Conservation (phyloP, 2,329 filamentous ascomycete genomes). For the Teratosphaeria zuluensis region DNA sequence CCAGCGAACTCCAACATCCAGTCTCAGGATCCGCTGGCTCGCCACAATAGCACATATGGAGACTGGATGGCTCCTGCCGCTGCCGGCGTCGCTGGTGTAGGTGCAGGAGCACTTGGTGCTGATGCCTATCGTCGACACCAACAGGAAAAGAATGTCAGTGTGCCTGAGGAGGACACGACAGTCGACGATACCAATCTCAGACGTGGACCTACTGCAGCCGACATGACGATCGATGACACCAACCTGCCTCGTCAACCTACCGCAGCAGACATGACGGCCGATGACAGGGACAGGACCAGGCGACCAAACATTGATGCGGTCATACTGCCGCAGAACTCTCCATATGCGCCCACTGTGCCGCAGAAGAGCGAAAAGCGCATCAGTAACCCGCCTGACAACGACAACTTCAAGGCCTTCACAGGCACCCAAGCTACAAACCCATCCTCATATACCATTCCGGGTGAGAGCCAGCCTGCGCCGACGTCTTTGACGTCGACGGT, state of each 20-base stretch:
- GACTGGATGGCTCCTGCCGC: slow-evolving; percentile 47
- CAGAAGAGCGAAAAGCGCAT: too few species aligned
- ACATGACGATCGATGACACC: neutral
- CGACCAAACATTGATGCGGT: neutral
- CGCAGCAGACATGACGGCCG: neutral
- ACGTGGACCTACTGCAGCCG: neutral
- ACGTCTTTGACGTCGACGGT: neutral
- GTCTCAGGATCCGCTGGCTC: slow-evolving; percentile 7
- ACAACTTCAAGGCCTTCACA: neutral
- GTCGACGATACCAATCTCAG: neutral
- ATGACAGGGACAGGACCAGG: neutral
- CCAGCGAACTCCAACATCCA: slow-evolving; percentile 5
- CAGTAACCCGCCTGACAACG: too few species aligned
- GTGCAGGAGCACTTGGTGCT: slow-evolving; percentile 26
- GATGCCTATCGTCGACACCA: slow-evolving; percentile 16
- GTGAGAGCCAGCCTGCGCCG: neutral
- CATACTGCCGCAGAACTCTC: neutral
- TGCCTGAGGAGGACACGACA: neutral
- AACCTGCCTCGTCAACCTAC: neutral
- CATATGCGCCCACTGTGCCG: neutral
- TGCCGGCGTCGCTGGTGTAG: slow-evolving; percentile 30
- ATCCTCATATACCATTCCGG: neutral
- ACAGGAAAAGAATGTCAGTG: slow-evolving; percentile 4
- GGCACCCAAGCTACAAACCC: neutral
- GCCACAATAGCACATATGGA: slow-evolving; percentile 32